Conservation (phyloP, 345 rosid genomes). For the Microthlaspi erraticum region DNA sequence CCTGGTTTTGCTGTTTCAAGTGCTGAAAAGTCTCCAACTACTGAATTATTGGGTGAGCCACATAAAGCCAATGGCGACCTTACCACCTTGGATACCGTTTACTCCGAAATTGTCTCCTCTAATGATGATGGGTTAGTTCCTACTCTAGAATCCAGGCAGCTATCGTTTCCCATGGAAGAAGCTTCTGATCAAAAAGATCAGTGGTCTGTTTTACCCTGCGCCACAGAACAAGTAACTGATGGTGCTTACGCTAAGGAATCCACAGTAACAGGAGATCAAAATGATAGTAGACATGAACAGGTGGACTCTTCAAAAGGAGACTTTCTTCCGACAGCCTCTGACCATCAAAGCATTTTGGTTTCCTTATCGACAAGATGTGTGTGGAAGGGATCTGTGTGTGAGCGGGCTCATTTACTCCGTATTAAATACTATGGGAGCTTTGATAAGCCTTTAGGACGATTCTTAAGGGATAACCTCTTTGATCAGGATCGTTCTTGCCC, state of each 20-base stretch:
- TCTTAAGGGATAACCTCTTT: constrained; percentile 82
- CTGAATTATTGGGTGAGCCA: constrained; percentile 49
- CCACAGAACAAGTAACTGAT: constrained; percentile 38
- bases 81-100: constrained; percentile 32
- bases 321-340: constrained; percentile 89
- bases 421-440: constrained; percentile 93
- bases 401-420: constrained; percentile 82
- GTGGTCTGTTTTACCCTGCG: constrained; percentile 36
- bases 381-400: constrained; percentile 93
- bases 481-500: constrained; percentile 79
- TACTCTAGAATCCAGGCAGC: constrained; percentile 46
- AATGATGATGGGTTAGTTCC: constrained; percentile 43
- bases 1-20: constrained; percentile 70
- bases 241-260: constrained; percentile 34
- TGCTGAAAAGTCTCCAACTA: constrained; percentile 49
- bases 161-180: constrained; percentile 30
- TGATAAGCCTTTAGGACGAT: constrained; percentile 95
- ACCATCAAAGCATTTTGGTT: constrained; percentile 96
- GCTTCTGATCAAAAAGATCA: constrained; percentile 33
- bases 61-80: constrained; percentile 47
- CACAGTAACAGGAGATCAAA: constrained; percentile 43
- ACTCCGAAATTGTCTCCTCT: constrained; percentile 35
- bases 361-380: constrained; percentile 92
- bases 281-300: constrained; percentile 47
- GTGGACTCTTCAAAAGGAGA: constrained; percentile 69